These are phyloP conservation scores for Pisolithus orientalis DNA, from an alignment of 768 basidiomycete genomes.

Conservation along the genomic window DNA sequence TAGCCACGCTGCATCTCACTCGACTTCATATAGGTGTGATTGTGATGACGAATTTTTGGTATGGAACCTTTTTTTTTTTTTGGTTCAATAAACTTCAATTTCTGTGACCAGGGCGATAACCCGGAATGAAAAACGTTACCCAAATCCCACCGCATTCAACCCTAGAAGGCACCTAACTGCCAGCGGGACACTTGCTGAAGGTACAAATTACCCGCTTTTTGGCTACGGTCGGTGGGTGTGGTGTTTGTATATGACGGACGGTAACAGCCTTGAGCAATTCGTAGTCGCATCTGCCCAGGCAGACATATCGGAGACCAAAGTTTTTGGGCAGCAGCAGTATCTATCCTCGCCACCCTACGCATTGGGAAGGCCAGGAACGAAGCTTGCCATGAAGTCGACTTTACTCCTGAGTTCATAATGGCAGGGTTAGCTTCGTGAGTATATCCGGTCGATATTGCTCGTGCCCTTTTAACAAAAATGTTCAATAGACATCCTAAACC, in stretches of 20 bases:
- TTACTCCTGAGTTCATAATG: conserved; percentile 16
- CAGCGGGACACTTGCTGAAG: conserved; percentile 9
- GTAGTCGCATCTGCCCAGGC: conserved; percentile 31
- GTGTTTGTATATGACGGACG: background rate
- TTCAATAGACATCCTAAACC: background rate
- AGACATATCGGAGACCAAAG: conserved; percentile 27
- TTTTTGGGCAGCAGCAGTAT: conserved; percentile 27
- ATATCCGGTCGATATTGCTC: background rate
- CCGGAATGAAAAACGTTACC: conserved; percentile 46
- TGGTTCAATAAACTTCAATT: background rate
- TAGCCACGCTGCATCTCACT: background rate
- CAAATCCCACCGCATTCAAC: conserved; percentile 45
- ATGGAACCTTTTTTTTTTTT: background rate
- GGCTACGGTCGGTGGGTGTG: conserved; percentile 21
- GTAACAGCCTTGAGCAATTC: background rate
- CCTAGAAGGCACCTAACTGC: conserved; percentile 48
- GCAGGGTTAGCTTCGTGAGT: conserved; percentile 13
- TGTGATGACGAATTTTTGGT: conserved; percentile 21
- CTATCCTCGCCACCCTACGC: conserved; percentile 22
- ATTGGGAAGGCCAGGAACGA: conserved; percentile 22
- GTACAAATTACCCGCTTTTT: conserved; percentile 5
- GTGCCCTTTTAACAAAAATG: background rate
- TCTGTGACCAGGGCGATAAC: conserved; percentile 33
- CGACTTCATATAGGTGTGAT: conserved; percentile 8
- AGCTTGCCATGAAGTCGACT: conserved; percentile 25